phyloP scores from a whole-genome alignment of 2,329 filamentous ascomycete genomes.

The Trichoderma gracile region DNA sequence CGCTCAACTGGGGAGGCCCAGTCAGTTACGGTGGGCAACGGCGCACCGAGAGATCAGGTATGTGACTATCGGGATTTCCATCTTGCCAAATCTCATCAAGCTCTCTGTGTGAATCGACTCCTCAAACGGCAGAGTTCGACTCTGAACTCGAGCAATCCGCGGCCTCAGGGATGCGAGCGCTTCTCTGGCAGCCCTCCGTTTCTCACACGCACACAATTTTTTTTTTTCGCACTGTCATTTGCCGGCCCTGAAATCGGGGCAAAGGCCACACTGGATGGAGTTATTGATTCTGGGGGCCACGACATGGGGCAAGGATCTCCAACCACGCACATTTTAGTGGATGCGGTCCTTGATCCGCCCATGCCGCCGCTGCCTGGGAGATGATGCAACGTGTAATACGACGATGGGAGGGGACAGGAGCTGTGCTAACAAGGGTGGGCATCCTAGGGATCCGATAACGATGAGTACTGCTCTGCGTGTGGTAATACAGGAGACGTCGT shows the following conservation, averaged over 20 bases:
- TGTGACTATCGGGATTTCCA: slow-evolving; percentile 33
- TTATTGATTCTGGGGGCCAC: slow-evolving; percentile 25
- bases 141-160: background rate
- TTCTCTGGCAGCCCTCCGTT: background rate
- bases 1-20: slow-evolving; percentile 64
- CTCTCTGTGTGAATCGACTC: background rate
- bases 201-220: background rate
- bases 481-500: slow-evolving; percentile 80
- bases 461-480: slow-evolving; percentile 88
- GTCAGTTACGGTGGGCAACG: slow-evolving; percentile 58
- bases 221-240: slow-evolving; percentile 24
- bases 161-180: background rate
- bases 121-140: background rate
- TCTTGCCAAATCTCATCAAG: background rate
- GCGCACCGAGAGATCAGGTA: slow-evolving; percentile 56
- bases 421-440: slow-evolving; percentile 38
- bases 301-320: slow-evolving; percentile 28
- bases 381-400: slow-evolving; percentile 26
- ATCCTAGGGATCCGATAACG: slow-evolving; percentile 63
- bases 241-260: slow-evolving; percentile 9
- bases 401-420: slow-evolving; percentile 10
- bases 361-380: slow-evolving; percentile 28
- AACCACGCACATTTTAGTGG: slow-evolving; percentile 26
- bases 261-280: slow-evolving; percentile 1
- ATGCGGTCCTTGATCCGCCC: slow-evolving; percentile 19